These are phyloP conservation scores for Viola odorata DNA, from an alignment of 345 rosid genomes.

Conservation along the genomic window DNA sequence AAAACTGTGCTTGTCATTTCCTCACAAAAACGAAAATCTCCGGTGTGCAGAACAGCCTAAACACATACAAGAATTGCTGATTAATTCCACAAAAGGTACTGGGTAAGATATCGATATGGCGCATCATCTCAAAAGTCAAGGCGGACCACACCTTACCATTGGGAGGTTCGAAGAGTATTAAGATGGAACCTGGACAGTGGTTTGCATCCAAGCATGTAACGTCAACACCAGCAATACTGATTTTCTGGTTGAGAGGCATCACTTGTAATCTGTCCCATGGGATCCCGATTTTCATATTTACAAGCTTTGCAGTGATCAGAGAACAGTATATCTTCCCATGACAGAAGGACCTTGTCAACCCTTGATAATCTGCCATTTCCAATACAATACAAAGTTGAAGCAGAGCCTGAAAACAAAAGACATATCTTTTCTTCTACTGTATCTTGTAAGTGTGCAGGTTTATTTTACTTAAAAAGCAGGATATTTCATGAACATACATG, in stretches of 20 bases:
- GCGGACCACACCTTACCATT: constrained; percentile 72
- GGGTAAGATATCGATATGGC: constrained; percentile 6
- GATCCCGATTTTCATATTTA: constrained; percentile 80
- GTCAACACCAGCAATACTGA: constrained; percentile 49
- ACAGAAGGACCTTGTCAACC: constrained; percentile 73
- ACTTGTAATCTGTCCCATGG: constrained; percentile 76
- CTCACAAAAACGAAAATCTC: constrained; percentile 81
- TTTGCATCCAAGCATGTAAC: constrained; percentile 93
- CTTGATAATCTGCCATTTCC: constrained; percentile 76
- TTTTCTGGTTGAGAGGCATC: constrained; percentile 65
- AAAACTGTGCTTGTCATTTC: constrained; percentile 43
- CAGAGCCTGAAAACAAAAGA: too few species aligned
- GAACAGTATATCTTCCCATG: constrained; percentile 95
- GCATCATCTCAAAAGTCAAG: constrained; percentile 10
- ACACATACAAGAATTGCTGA: background rate
- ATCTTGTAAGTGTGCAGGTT: too few species aligned
- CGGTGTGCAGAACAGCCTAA: constrained; percentile 82
- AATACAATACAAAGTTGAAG: background rate
- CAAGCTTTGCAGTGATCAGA: constrained; percentile 72
- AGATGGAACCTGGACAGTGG: constrained; percentile 89
- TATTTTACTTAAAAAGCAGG: too few species aligned
- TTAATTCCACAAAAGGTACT: constrained; percentile 9
- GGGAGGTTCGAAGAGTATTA: constrained; percentile 82
- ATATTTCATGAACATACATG: too few species aligned
- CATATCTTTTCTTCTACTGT: too few species aligned